Evolutionary conservation across 192 early-diverging fungal genomes (phyloP).

Genomic region (Coemansia sp.): DNA sequence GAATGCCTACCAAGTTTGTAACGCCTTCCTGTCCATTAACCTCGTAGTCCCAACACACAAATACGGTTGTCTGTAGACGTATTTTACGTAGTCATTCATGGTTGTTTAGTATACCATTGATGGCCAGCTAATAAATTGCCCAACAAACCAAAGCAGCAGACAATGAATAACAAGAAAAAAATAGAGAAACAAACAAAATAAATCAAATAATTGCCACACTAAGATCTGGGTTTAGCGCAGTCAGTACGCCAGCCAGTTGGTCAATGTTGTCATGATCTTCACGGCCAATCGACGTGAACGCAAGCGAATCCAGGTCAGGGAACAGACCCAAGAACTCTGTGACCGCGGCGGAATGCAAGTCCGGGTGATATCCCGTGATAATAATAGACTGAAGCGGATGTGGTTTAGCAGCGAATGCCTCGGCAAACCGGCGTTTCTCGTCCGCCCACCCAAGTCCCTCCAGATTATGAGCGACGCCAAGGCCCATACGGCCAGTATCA

Average conservation of each 20-base stretch:
- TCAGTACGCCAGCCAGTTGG: constrained; percentile 45
- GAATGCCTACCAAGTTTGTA: no score
- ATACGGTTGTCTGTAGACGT: no score
- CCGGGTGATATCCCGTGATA: constrained; percentile 37
- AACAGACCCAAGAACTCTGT: constrained; percentile 45
- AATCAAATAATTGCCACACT: constrained; percentile 34
- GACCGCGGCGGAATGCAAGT: constrained; percentile 37
- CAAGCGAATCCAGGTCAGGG: constrained; percentile 41
- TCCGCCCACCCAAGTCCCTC: constrained; percentile 40
- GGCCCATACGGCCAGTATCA: background rate
- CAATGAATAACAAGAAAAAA: background rate
- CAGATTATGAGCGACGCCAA: constrained; percentile 33
- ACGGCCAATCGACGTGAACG: constrained; percentile 30
- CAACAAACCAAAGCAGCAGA: background rate
- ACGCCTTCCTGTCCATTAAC: no score
- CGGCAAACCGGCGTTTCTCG: constrained; percentile 27
- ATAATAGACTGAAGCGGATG: constrained; percentile 44
- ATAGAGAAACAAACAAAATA: background rate
- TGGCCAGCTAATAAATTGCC: no score
- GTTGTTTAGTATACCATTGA: no score
- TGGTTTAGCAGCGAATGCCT: constrained; percentile 28
- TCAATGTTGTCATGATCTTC: constrained; percentile 50
- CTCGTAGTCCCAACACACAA: no score
- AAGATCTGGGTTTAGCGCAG: constrained; percentile 43
- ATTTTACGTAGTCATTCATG: no score